A percentile compares a stretch with the other conserved stretches of the same genome.
These are phyloP conservation scores for Colletotrichum camelliae DNA, from an alignment of 2,329 filamentous ascomycete genomes.

Conservation along the genomic window DNA sequence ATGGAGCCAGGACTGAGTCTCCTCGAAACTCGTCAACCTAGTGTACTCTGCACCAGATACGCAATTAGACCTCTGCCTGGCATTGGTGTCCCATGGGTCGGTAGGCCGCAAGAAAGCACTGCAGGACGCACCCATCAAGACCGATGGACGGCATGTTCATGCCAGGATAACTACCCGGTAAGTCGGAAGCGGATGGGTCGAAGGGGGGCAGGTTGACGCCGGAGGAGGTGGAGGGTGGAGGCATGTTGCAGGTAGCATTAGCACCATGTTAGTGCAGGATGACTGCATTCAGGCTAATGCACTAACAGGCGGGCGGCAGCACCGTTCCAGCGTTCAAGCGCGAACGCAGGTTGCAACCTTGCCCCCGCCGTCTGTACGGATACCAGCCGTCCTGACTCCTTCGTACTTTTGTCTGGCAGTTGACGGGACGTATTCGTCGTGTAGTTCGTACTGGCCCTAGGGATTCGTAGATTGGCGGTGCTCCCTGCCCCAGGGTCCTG, in stretches of 20 bases:
- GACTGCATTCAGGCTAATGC: slow-evolving; percentile 6
- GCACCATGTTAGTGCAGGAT: slow-evolving; percentile 12
- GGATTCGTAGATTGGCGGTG: not conserved
- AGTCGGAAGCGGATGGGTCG: slow-evolving; percentile 14
- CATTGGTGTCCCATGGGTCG: not conserved
- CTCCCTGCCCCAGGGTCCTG: slow-evolving; percentile 4
- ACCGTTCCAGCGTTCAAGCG: not conserved
- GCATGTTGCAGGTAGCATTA: not conserved
- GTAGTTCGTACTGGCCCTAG: not conserved
- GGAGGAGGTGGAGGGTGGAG: not conserved
- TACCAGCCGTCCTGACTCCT: not conserved
- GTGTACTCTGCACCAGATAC: not conserved
- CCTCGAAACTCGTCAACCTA: not conserved
- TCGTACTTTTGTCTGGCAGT: not conserved
- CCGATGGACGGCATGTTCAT: not conserved
- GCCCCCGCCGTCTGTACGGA: not conserved
- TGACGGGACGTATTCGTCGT: not conserved
- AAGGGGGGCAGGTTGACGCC: not conserved
- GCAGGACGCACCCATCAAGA: not conserved
- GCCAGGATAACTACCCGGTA: not conserved
- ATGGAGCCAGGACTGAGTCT: not conserved
- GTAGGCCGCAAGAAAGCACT: not conserved
- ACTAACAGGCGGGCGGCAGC: slow-evolving; percentile 8
- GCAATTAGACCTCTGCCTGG: not conserved
- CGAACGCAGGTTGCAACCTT: not conserved